Evolutionary conservation across 768 basidiomycete species (phyloP).

Genomic region (Dentipellis sp.): DNA sequence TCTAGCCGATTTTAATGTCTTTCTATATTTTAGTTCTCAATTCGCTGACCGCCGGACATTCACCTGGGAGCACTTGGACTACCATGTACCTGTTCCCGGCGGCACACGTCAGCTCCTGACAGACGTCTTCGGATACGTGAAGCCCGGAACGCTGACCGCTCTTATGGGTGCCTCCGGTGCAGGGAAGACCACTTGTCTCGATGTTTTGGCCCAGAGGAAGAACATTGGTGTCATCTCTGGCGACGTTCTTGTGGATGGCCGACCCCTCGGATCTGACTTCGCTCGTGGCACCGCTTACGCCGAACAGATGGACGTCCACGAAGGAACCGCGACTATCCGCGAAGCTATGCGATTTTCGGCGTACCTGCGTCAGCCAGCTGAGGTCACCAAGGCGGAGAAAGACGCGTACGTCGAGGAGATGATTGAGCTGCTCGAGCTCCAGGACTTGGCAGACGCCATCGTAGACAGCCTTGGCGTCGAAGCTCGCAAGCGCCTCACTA

Average conservation of each 20-base stretch:
- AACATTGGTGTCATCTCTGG: conserved; percentile 61
- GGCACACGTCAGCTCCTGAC: conserved; percentile 58
- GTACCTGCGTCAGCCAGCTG: conserved; percentile 68
- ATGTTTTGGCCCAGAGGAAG: conserved; percentile 65
- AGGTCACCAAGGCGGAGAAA: conserved; percentile 63
- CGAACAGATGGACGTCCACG: conserved; percentile 80
- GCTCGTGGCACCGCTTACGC: conserved; percentile 15
- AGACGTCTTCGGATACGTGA: conserved; percentile 72
- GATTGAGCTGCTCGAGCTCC: conserved; percentile 76
- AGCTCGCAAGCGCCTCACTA: conserved; percentile 79
- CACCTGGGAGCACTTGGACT: conserved; percentile 77
- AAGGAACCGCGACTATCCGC: conserved; percentile 73
- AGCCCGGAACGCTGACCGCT: conserved; percentile 82
- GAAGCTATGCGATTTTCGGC: conserved; percentile 84
- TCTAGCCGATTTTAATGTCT: not conserved
- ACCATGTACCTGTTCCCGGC: conserved; percentile 59
- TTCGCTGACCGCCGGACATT: conserved; percentile 39
- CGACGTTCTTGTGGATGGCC: conserved; percentile 57
- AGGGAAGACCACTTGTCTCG: conserved; percentile 71
- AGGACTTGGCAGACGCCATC: conserved; percentile 76
- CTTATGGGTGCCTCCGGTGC: conserved; percentile 85
- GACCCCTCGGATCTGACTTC: conserved; percentile 47
- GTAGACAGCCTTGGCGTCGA: conserved; percentile 62
- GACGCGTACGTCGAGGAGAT: conserved; percentile 75
- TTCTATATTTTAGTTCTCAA: not conserved